Evolutionary conservation across 768 basidiomycete genomes (phyloP), one percentile per base, ranked within the genome.

Genomic region (Boletus huronensis): DNA sequence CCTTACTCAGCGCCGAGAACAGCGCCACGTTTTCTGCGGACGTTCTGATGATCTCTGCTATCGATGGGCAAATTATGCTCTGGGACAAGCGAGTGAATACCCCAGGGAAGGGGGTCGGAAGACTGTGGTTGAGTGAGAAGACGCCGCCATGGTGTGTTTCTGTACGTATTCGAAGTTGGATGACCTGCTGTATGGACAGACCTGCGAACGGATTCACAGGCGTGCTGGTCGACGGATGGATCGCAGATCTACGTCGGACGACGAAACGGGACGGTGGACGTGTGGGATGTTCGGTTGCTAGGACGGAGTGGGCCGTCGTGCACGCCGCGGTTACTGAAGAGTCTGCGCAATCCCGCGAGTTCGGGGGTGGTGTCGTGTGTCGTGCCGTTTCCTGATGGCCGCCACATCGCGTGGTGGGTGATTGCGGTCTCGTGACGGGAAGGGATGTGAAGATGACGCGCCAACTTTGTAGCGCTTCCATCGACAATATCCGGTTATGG

Each of bases 101-200:
- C 7, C 72, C 80, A 36, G 84, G 87, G 28, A 75, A 70, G 38
- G 90, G 93, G 6, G 88, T 93, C 1, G 93, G 93, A 29, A 76
- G 93, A 60, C 73, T 98, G 50, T 88, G 88, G 82, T 84, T 92
- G 78, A 87, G 85, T 64, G 94, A 95, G 59, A 93, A 90, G 72
- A 92, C 90, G 21, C 93, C 93, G 29, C 93, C 92, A 11, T 98
- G 94, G 93, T 97, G 93, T 71, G 81, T 96, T 64, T 94, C 94
- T 58, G 96, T 98, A 71, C 65, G 84, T 75, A 43, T 50, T 54
- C 41, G 44, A 53, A 26, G 49, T 9, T 46, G 34, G 13, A 29
- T 21, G 25, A 49, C 39, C 31, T 11, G 51, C 57, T 53, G 34
- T 52, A 44, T 43, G 45, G 39, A 28, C 17, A 49, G 45, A 53